phyloP scores from a whole-genome alignment of 257 asterid genomes.

The Solanum paucissectum region DNA sequence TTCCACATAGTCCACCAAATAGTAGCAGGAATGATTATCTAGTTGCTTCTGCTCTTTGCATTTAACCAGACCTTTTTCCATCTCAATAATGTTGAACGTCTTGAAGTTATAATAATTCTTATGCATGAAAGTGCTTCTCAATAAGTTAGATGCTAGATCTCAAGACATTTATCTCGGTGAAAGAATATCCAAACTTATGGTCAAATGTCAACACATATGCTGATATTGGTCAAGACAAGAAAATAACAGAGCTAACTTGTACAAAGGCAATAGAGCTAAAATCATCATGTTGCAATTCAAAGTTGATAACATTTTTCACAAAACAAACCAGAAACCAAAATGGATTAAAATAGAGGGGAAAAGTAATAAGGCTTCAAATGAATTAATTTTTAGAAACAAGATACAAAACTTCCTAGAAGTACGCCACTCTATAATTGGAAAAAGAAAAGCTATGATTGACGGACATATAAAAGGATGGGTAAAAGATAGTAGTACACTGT shows the following conservation, averaged over 20 bases:
- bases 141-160: neutral
- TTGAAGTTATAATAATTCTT: neutral
- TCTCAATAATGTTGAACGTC: neutral
- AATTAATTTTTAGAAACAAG: neutral
- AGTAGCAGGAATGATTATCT: neutral
- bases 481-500: slow-evolving; percentile 4
- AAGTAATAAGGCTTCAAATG: neutral
- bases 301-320: neutral
- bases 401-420: neutral
- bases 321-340: neutral
- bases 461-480: neutral
- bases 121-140: neutral
- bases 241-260: neutral
- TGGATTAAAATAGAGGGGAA: neutral
- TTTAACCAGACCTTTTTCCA: neutral
- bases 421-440: neutral
- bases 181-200: neutral
- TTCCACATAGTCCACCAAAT: neutral
- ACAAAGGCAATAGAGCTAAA: neutral
- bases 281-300: neutral
- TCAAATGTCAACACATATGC: neutral
- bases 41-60: neutral
- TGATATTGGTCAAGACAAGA: neutral
- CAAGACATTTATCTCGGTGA: neutral
- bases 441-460: neutral